Evolutionary conservation across 768 basidiomycete species (phyloP).

Genomic region (Pleurotus platypus): DNA sequence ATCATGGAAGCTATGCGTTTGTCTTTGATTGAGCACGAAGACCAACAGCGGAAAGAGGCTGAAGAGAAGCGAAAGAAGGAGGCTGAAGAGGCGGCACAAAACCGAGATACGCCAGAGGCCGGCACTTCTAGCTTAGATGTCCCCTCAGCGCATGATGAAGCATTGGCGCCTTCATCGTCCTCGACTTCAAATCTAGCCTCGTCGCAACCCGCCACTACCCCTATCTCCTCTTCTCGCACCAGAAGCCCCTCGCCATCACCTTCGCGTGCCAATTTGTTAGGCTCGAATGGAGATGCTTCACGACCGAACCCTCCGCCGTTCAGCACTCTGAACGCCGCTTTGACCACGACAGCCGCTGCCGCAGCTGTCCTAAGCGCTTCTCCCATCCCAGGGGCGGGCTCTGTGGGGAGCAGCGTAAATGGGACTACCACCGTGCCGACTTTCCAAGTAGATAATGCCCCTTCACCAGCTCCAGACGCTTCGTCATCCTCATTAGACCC

Average conservation of each 20-base stretch:
- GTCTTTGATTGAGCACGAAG: slow-evolving; percentile 92
- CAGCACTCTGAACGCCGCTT: slow-evolving; percentile 40
- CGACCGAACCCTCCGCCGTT: slow-evolving; percentile 38
- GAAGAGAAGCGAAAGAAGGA: slow-evolving; percentile 60
- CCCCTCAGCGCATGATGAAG: slow-evolving; percentile 17
- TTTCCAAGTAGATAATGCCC: neutral
- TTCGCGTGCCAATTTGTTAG: slow-evolving; percentile 4
- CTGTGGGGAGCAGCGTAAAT: neutral
- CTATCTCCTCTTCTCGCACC: slow-evolving; percentile 6
- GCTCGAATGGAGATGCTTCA: neutral
- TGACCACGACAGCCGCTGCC: slow-evolving; percentile 44
- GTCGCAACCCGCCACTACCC: slow-evolving; percentile 10
- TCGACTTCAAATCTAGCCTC: neutral
- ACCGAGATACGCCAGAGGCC: slow-evolving; percentile 17
- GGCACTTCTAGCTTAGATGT: slow-evolving; percentile 30
- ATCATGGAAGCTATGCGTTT: slow-evolving; percentile 98
- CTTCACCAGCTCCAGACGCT: neutral
- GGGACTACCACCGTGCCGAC: neutral
- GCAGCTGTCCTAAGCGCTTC: slow-evolving; percentile 32
- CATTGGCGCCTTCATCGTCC: slow-evolving; percentile 22
- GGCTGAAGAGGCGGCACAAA: slow-evolving; percentile 32
- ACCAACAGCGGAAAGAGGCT: slow-evolving; percentile 76
- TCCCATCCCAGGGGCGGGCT: neutral
- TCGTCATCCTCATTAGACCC: slow-evolving; percentile 3
- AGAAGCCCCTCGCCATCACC: slow-evolving; percentile 6